Evolutionary conservation across 2,329 filamentous ascomycete species (phyloP), one percentile per base, ranked within the genome.

Genomic region (Cadophora sp.): DNA sequence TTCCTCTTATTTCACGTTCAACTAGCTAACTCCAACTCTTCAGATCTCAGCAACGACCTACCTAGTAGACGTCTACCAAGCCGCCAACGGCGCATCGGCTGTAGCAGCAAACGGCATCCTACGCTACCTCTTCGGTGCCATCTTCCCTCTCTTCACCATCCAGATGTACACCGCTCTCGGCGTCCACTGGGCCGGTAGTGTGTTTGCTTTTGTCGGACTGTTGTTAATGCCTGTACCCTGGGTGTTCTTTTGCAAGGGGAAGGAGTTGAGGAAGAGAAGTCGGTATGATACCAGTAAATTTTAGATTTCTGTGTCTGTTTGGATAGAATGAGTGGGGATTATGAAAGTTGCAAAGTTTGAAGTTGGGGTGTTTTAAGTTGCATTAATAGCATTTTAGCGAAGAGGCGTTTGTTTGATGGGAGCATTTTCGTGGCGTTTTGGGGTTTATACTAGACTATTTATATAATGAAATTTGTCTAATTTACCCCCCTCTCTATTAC

Each of bases 101-200:
- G 48, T 75, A 4, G 74, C 73, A 24, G 74, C 74, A 1, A 76
- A 76, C 56, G 74, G 74, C 1, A 68, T 75, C 16, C 58, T 75
- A 13, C 66, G 75, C 1, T 76, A 76, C 64, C 45, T 39, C 3
- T 60, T 76, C 22, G 72, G 75, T 0, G 74, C 73, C 1, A 64
- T 68, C 1, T 77, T 77, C 43, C 75, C 75, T 1, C 66, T 77
- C 1, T 76, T 76, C 60, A 76, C 73, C 0, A 77, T 89, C 0
- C 85, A 87, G 67, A 85, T 82, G 78, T 81, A 81, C 61, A 63
- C 75, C 16, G 68, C 48, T 0, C 69, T 83, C 13, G 80, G 79
- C 0, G 78, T 82, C 16, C 77, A 74, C n/a, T 81, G 80, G 78
- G 81, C 81, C 2, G 79, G 77, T 4, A 79, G 77, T 24, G 64